These are phyloP conservation scores for Sclerotinia borealis DNA, from an alignment of 2,329 filamentous ascomycete species.

Conservation along the genomic window DNA sequence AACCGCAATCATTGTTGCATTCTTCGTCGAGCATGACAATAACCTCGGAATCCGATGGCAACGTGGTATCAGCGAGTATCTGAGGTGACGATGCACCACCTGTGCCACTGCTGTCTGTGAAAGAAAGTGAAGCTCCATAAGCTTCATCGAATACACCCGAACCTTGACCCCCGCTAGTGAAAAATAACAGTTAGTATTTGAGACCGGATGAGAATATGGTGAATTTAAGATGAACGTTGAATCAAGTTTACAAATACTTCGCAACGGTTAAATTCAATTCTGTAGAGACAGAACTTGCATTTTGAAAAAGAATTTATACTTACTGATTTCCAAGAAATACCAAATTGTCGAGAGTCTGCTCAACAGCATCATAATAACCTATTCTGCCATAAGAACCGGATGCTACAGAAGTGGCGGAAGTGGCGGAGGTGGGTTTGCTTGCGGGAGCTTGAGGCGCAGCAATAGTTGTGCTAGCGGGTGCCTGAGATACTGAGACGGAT, in stretches of 20 bases:
- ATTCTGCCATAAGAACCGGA: constrained; percentile 37
- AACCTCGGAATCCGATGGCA: constrained; percentile 45
- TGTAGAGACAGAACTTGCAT: neutral
- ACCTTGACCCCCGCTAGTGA: constrained; percentile 40
- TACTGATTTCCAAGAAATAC: constrained; percentile 51
- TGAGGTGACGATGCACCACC: constrained; percentile 41
- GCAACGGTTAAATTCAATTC: too few species aligned
- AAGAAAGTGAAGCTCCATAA: constrained; percentile 13
- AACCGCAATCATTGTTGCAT: constrained; percentile 45
- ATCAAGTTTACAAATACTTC: neutral
- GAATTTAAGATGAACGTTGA: neutral
- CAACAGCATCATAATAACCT: constrained; percentile 42
- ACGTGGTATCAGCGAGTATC: constrained; percentile 43
- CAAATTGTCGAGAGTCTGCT: constrained; percentile 43
- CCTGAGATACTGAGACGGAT: neutral
- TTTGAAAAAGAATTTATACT: neutral
- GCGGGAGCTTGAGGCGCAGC: neutral
- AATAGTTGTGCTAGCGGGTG: neutral
- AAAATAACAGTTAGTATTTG: neutral
- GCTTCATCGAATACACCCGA: constrained; percentile 46
- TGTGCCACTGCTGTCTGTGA: constrained; percentile 40
- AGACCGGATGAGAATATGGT: neutral
- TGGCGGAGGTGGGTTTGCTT: constrained; percentile 18
- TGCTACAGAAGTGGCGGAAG: neutral
- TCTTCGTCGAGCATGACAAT: constrained; percentile 44